Conservation (phyloP, 2,329 filamentous ascomycete species). For the Phyllosticta citribraziliensis region DNA sequence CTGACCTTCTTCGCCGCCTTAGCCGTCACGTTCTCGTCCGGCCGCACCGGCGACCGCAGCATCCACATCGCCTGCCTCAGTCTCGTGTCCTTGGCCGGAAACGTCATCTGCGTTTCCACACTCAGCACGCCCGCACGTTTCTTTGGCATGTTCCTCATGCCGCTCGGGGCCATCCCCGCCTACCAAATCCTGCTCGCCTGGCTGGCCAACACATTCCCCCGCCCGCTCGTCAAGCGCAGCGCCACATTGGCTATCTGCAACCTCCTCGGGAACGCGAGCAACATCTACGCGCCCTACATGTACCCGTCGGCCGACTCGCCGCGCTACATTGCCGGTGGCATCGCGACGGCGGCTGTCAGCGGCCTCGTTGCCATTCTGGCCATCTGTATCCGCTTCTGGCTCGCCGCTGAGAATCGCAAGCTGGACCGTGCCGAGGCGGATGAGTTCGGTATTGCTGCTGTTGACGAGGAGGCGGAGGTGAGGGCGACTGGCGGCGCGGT, state of each 20-base stretch:
- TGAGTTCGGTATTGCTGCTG: conserved; percentile 6
- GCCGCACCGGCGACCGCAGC: conserved; percentile 45
- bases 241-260: conserved; percentile 24
- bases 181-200: conserved; percentile 25
- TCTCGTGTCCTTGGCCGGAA: conserved; percentile 43
- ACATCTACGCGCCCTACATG: conserved; percentile 27
- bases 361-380: conserved; percentile 27
- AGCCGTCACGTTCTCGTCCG: conserved; percentile 45
- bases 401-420: conserved; percentile 26
- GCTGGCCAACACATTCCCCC: conserved; percentile 23
- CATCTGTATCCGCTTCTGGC: conserved; percentile 23
- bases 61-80: conserved; percentile 47
- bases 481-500: not conserved
- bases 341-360: conserved; percentile 27
- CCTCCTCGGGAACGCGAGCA: conserved; percentile 25
- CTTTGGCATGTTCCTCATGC: conserved; percentile 55
- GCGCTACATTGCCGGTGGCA: conserved; percentile 28
- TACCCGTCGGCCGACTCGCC: conserved; percentile 25
- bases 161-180: conserved; percentile 22
- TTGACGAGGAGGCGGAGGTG: conserved; percentile 13
- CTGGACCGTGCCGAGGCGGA: conserved; percentile 17
- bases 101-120: conserved; percentile 46
- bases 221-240: conserved; percentile 25
- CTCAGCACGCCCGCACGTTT: conserved; percentile 44
- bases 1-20: conserved; percentile 46